A percentile compares a stretch with the other conserved stretches of the same genome.
Evolutionary conservation across 2,329 filamentous ascomycete species (phyloP).

Genomic region (Lachnellula occidentalis): DNA sequence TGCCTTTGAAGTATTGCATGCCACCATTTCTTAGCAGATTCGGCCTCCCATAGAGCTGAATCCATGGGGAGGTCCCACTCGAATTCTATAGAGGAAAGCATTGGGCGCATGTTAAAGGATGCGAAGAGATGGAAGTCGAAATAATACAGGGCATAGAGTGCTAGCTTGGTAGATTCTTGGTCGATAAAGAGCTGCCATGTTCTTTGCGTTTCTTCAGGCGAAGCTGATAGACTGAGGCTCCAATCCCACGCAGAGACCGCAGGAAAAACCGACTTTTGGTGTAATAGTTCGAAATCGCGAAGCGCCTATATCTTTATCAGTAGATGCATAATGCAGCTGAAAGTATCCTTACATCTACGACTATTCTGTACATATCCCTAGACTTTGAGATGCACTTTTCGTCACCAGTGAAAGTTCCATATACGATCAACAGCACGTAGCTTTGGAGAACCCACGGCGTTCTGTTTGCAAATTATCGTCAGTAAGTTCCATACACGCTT

Average conservation of each 20-base stretch:
- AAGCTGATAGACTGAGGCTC: neutral
- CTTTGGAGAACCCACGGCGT: no score
- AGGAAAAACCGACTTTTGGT: conserved; percentile 24
- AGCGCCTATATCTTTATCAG: conserved; percentile 14
- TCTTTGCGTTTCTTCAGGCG: conserved; percentile 16
- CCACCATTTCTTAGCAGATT: no score
- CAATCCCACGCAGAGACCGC: conserved; percentile 11
- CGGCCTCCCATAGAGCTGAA: no score
- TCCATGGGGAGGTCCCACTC: conserved; percentile 1
- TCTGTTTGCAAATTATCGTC: no score
- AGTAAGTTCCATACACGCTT: no score
- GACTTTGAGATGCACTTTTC: conserved; percentile 23
- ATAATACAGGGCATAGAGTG: conserved; percentile 28
- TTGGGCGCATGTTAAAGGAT: conserved; percentile 28
- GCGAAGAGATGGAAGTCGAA: conserved; percentile 29
- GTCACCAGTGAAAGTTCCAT: conserved; percentile 29
- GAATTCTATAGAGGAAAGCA: conserved; percentile 31
- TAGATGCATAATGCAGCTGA: no score
- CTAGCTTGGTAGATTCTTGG: conserved; percentile 31
- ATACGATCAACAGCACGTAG: conserved; percentile 15
- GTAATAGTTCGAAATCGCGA: conserved; percentile 26
- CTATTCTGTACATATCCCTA: conserved; percentile 26
- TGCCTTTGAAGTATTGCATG: no score
- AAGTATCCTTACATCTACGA: conserved; percentile 25
- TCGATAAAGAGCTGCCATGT: conserved; percentile 27